Conservation (phyloP, 2,329 filamentous ascomycete genomes). For the Lasiodiplodia hormozganensis region DNA sequence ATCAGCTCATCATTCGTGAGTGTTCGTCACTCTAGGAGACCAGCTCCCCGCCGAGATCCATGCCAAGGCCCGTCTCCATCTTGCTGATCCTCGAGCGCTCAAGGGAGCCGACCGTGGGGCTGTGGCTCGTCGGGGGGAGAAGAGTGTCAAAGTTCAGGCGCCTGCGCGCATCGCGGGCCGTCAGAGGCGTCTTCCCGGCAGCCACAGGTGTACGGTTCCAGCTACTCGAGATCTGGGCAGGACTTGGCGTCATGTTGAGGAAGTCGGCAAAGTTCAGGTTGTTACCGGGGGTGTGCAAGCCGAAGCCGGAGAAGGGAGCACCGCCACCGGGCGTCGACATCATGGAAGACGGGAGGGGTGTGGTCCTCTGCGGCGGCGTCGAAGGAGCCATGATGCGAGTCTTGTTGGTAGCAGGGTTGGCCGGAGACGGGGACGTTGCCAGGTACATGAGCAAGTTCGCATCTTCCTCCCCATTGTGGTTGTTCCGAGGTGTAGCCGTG, state of each 20-base stretch:
- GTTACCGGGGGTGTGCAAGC: conserved; percentile 79
- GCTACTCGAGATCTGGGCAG: conserved; percentile 74
- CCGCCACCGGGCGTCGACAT: conserved; percentile 80
- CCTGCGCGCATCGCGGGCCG: conserved; percentile 72
- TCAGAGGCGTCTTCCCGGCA: conserved; percentile 71
- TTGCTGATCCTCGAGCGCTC: conserved; percentile 46
- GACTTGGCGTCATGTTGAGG: conserved; percentile 95
- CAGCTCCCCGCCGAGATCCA: conserved; percentile 72
- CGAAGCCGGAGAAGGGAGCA: conserved; percentile 62
- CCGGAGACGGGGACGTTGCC: conserved; percentile 88
- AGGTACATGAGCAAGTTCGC: conserved; percentile 87
- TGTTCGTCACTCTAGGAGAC: conserved; percentile 50
- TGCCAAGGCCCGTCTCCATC: conserved; percentile 61
- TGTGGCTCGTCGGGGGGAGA: conserved; percentile 61
- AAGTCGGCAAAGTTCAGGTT: conserved; percentile 96
- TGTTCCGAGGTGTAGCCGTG: conserved; percentile 44
- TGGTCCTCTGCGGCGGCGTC: conserved; percentile 61
- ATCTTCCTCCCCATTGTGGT: conserved; percentile 77
- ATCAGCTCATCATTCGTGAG: conserved; percentile 30
- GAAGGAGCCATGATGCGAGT: conserved; percentile 59
- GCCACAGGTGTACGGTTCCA: conserved; percentile 70
- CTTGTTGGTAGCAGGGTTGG: conserved; percentile 58
- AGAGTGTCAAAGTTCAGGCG: conserved; percentile 83
- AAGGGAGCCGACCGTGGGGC: conserved; percentile 43
- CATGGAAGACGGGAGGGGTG: conserved; percentile 79